Evolutionary conservation across 2,329 filamentous ascomycete genomes (phyloP).

Genomic region (Fusarium poae): DNA sequence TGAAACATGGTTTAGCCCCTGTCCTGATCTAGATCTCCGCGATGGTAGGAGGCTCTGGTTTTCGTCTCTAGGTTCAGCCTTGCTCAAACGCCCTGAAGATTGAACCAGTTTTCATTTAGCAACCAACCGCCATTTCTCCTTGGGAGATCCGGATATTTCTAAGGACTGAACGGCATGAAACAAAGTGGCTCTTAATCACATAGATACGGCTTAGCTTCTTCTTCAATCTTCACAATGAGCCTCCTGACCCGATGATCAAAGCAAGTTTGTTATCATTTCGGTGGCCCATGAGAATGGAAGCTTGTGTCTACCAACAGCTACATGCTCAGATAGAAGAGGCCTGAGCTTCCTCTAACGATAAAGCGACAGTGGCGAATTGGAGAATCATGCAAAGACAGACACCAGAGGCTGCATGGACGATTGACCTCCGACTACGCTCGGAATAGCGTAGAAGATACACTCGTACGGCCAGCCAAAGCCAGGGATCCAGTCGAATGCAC

Average conservation of each 20-base stretch:
- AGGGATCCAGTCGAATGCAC: neutral
- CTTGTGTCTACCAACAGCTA: neutral
- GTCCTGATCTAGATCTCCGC: neutral
- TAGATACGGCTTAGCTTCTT: neutral
- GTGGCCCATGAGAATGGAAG: neutral
- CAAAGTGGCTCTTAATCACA: too few relatives aligned
- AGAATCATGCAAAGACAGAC: neutral
- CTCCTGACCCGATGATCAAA: neutral
- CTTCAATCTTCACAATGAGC: neutral
- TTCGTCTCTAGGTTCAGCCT: neutral
- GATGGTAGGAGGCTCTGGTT: neutral
- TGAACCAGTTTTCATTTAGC: neutral
- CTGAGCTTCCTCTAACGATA: neutral
- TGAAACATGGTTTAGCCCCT: neutral
- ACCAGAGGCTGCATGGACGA: neutral
- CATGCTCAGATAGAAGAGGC: neutral
- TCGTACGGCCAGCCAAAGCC: neutral
- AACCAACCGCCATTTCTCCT: neutral
- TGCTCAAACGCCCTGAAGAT: neutral
- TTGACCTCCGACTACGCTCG: neutral
- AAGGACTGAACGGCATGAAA: neutral
- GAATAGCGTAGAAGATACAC: neutral
- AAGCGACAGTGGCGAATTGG: neutral
- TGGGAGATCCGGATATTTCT: neutral
- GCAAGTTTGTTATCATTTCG: neutral